Conservation (phyloP, 768 basidiomycete genomes). For the Asterophora lycoperdoides region DNA sequence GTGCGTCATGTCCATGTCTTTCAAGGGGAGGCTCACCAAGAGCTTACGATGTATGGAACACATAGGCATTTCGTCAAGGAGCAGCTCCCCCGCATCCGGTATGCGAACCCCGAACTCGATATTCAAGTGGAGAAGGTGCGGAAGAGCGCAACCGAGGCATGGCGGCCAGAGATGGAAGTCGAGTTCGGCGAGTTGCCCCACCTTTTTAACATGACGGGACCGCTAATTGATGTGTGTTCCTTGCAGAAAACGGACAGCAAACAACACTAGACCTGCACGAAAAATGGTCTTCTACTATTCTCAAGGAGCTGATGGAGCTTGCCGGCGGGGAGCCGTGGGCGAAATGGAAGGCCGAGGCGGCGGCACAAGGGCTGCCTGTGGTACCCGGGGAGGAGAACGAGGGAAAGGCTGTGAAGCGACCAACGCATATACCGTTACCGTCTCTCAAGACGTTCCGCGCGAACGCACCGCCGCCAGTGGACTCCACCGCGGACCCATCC, state of each 20-base stretch:
- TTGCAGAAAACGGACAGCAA: slow-evolving; percentile 46
- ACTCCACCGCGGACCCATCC: slow-evolving; percentile 13
- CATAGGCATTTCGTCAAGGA: slow-evolving; percentile 75
- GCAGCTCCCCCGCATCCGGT: slow-evolving; percentile 73
- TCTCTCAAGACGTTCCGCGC: slow-evolving; percentile 21
- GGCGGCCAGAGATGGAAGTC: slow-evolving; percentile 58
- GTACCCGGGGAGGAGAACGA: slow-evolving; percentile 41
- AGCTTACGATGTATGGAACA: not conserved
- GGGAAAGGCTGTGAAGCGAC: slow-evolving; percentile 19
- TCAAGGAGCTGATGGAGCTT: slow-evolving; percentile 65
- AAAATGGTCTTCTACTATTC: slow-evolving; percentile 67
- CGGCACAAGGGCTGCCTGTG: slow-evolving; percentile 43
- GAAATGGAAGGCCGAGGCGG: slow-evolving; percentile 46
- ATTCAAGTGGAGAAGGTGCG: slow-evolving; percentile 54
- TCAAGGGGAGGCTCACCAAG: not conserved
- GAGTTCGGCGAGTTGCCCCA: slow-evolving; percentile 53
- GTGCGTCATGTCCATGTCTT: slow-evolving; percentile 33
- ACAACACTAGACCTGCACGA: slow-evolving; percentile 51
- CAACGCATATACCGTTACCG: slow-evolving; percentile 18
- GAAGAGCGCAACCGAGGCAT: slow-evolving; percentile 51
- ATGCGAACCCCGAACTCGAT: slow-evolving; percentile 63
- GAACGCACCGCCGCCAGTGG: slow-evolving; percentile 1
- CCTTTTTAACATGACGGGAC: not conserved
- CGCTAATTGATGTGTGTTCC: not conserved
- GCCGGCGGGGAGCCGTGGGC: slow-evolving; percentile 61